Conservation (phyloP, 2,329 filamentous ascomycete species). For the Verticillium nubilum region DNA sequence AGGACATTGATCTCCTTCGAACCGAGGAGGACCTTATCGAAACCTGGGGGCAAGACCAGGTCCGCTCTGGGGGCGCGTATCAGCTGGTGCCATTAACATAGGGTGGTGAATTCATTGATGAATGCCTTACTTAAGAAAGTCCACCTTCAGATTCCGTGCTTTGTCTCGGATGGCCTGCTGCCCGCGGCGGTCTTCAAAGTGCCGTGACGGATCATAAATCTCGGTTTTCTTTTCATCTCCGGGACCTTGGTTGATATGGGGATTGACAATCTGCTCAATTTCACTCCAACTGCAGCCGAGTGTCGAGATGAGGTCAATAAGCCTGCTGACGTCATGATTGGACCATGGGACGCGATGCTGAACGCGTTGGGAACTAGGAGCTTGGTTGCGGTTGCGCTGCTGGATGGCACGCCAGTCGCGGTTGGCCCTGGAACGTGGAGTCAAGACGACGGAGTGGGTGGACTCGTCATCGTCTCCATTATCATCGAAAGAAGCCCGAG, state of each 20-base stretch:
- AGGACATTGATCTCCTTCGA: constrained; percentile 42
- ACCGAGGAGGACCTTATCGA: constrained; percentile 44
- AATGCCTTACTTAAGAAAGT: constrained; percentile 35
- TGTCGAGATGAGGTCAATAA: constrained; percentile 35
- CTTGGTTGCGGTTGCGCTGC: constrained; percentile 17
- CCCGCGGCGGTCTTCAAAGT: constrained; percentile 38
- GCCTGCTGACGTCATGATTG: constrained; percentile 29
- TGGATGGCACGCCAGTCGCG: constrained; percentile 14
- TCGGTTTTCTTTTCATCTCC: neutral
- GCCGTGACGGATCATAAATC: constrained; percentile 18
- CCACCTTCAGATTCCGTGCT: constrained; percentile 51
- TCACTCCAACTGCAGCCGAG: constrained; percentile 31
- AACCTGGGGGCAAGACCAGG: constrained; percentile 35
- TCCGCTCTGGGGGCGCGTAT: constrained; percentile 26
- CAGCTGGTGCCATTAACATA: neutral
- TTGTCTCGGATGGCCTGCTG: constrained; percentile 54
- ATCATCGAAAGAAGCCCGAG: neutral
- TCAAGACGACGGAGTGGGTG: neutral
- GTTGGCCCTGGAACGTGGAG: neutral
- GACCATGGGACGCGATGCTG: constrained; percentile 34
- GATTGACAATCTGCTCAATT: constrained; percentile 23
- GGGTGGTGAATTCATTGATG: no score
- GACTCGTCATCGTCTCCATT: neutral
- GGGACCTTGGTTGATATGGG: neutral
- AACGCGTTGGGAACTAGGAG: constrained; percentile 22